Conservation (phyloP, 805 yeast genomes). For the Starmerella vitae region DNA sequence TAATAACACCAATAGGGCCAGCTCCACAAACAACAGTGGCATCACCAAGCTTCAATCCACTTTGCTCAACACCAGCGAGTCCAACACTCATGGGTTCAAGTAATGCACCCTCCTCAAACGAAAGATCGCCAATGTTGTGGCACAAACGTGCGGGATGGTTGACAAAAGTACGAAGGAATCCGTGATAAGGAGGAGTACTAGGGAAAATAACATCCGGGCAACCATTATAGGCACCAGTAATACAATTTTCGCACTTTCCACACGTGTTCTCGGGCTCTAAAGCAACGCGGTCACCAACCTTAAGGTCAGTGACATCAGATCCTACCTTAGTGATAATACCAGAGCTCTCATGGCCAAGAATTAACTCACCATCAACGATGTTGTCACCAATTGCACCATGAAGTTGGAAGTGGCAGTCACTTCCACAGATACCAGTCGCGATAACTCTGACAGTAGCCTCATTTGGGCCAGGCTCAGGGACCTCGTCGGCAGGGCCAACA, state of each 20-base stretch:
- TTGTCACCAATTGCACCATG: constrained; percentile 46
- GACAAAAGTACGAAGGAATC: constrained; percentile 27
- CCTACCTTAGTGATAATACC: constrained; percentile 38
- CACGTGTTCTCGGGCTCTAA: constrained; percentile 44
- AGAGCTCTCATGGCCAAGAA: constrained; percentile 48
- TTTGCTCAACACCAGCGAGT: constrained; percentile 38
- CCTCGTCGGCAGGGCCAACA: constrained; percentile 19
- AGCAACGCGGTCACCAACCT: constrained; percentile 35
- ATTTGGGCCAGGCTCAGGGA: constrained; percentile 21
- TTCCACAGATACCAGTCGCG: constrained; percentile 64
- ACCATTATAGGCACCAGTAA: constrained; percentile 28
- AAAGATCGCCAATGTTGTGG: constrained; percentile 31
- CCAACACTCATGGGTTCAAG: constrained; percentile 45
- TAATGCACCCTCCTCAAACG: constrained; percentile 41
- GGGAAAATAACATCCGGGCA: constrained; percentile 29
- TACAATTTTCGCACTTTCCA: constrained; percentile 28
- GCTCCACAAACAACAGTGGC: constrained; percentile 41
- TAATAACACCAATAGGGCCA: constrained; percentile 45
- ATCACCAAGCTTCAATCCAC: constrained; percentile 37
- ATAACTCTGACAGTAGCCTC: constrained; percentile 44
- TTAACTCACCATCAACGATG: constrained; percentile 50
- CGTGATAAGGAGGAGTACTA: constrained; percentile 30
- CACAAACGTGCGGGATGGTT: constrained; percentile 30
- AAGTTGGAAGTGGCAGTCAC: constrained; percentile 56
- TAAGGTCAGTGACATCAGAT: constrained; percentile 33